Evolutionary conservation across 805 yeast species (phyloP), one percentile per base, ranked within the genome.

Genomic region (Candida nanaspora): DNA sequence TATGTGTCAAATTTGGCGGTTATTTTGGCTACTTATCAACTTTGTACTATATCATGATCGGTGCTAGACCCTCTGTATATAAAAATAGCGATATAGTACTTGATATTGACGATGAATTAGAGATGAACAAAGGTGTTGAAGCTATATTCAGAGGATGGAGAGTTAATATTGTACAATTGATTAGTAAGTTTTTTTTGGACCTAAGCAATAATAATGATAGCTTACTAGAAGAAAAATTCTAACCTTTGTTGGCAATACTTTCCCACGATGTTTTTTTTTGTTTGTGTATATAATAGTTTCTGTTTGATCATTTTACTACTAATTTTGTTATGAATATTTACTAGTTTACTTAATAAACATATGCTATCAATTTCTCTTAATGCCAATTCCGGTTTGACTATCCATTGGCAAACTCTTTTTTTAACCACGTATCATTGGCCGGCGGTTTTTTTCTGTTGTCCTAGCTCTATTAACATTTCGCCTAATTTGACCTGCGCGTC

Each of bases 91-190:
- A 16, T 18, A 6, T 57, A 26, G 63, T 59, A 35, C 43, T 53
- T 27, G 57, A 56, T 19, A 19, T n/a, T 31, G 23, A 18, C 11
- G 52, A 59, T 32, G 61, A 62, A 31, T 69, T 57, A 25, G 62
- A 74, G 30, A 59, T 68, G 8, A 66, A 70, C 28, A 60, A 68
- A 37, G 73, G 80, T 1, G 47, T 70, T 48, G 72, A 72, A 33
- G 74, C 69, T 1, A 58, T 82, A 21, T 89, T 86, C 70, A 74
- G 91, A 49, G 98, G 98, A 29, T 91, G 98, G 98, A 76, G 86
- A 57, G 80, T 87, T 33, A 94, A 95, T 23, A 68, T 85, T 10
- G 59, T 87, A 43, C 86, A 91, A 45, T 74, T 86, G 3, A 59
- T 85, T 37, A 93, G 95, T 10, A 80, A 82, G 39, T 91, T 94